Percentiles rank a stretch among this genome's conserved stretches.
Conservation (phyloP, 2,329 filamentous ascomycete genomes). For the Aspergillus sojae region DNA sequence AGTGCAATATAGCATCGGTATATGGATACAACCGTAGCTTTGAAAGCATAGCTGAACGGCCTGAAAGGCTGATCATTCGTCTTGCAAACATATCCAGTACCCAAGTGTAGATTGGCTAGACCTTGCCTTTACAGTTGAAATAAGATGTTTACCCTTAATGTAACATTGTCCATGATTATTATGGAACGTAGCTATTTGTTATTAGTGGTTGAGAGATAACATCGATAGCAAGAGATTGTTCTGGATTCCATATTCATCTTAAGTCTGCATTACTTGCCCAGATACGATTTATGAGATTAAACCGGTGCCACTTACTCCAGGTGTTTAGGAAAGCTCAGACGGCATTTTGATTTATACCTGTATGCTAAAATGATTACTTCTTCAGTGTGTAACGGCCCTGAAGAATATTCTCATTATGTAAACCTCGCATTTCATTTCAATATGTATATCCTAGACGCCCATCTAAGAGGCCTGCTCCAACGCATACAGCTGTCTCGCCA, state of each 20-base stretch:
- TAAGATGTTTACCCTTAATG: not conserved
- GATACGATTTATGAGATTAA: no score
- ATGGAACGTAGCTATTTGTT: not conserved
- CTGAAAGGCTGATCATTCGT: no score
- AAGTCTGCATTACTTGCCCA: no score
- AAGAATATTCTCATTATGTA: no score
- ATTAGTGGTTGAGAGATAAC: not conserved
- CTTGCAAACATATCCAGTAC: no score
- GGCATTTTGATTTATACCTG: not conserved
- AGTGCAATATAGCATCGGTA: not conserved
- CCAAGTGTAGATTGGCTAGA: no score
- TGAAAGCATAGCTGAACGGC: not conserved
- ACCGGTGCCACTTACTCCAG: not conserved
- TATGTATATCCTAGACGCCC: not conserved
- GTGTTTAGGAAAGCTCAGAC: not conserved
- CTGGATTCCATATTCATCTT: not conserved
- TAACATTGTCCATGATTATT: not conserved
- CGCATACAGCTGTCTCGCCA: slow-evolving; percentile 25
- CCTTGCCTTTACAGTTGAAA: not conserved
- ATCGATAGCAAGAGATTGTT: not conserved
- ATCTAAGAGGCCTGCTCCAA: slow-evolving; percentile 13
- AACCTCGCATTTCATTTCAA: not conserved
- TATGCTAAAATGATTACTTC: not conserved
- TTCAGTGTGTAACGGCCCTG: no score
- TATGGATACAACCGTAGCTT: not conserved